These are phyloP conservation scores for Pseudogymnoascus sp. DNA, from an alignment of 2,329 filamentous ascomycete genomes.

Conservation along the genomic window DNA sequence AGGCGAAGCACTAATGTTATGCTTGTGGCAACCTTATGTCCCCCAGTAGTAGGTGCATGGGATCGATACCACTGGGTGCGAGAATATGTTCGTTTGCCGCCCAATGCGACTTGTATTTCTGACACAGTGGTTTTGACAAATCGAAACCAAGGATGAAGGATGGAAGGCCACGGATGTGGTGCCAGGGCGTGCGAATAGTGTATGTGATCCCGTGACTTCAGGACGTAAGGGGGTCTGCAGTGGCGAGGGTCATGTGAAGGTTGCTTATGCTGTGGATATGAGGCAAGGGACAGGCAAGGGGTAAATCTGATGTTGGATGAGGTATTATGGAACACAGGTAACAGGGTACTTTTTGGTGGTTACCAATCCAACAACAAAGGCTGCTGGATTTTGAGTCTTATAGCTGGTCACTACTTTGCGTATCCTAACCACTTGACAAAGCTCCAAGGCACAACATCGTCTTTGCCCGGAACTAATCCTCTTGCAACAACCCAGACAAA, in stretches of 20 bases:
- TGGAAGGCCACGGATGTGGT: background rate
- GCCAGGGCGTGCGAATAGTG: background rate
- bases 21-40: background rate
- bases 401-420: background rate
- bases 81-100: background rate
- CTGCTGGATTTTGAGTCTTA: too few species aligned
- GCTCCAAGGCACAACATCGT: slow-evolving; percentile 7
- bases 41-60: too few species aligned
- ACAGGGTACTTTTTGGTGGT: too few species aligned
- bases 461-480: background rate
- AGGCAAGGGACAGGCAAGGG: background rate
- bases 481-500: background rate
- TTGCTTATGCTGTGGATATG: background rate
- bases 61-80: background rate
- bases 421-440: background rate
- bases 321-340: too few species aligned
- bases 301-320: background rate
- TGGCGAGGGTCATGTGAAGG: background rate
- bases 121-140: background rate
- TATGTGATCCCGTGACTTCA: background rate
- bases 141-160: background rate
- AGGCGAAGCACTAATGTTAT: background rate
- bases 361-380: too few species aligned
- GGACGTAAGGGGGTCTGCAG: background rate
- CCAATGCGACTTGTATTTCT: background rate